A percentile compares a stretch with the other conserved stretches of the same genome.
phyloP scores from a whole-genome alignment of 371 early-diverging fungal species.

The Actinomortierella wolfii region DNA sequence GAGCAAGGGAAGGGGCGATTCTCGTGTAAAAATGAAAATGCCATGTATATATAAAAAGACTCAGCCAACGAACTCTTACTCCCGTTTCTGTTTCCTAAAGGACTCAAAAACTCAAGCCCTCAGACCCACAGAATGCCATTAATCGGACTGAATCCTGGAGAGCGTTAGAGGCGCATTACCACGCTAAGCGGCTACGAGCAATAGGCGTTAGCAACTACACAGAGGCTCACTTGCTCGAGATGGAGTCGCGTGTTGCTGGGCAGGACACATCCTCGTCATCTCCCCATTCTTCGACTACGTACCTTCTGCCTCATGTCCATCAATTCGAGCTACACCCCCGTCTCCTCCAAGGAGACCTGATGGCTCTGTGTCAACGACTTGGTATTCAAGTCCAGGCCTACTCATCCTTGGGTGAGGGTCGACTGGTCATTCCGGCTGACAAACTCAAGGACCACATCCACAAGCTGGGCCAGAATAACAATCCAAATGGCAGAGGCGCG shows the following conservation, averaged over 20 bases:
- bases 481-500: slow-evolving; percentile 9
- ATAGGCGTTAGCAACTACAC: slow-evolving; percentile 91
- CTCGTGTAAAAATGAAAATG: too few relatives aligned
- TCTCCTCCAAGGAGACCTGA: slow-evolving; percentile 53
- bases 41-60: too few relatives aligned
- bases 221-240: slow-evolving; percentile 52
- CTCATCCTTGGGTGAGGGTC: slow-evolving; percentile 89
- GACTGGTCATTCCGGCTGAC: slow-evolving; percentile 25
- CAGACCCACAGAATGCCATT: slow-evolving; percentile 47
- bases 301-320: slow-evolving; percentile 63
- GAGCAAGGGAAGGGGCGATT: neutral
- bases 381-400: slow-evolving; percentile 83
- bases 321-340: slow-evolving; percentile 83
- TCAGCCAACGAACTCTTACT: slow-evolving; percentile 2
- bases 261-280: too few relatives aligned
- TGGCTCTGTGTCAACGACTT: slow-evolving; percentile 57
- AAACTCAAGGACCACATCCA: too few relatives aligned
- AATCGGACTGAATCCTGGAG: slow-evolving; percentile 69
- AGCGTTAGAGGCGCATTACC: slow-evolving; percentile 70
- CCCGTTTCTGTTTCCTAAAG: slow-evolving; percentile 9
- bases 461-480: too few relatives aligned
- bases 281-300: too few relatives aligned
- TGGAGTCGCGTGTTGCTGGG: too few relatives aligned
- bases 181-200: slow-evolving; percentile 55
- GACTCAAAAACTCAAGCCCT: slow-evolving; percentile 50